Evolutionary conservation across 1,284 basidiomycete species (phyloP), one percentile per base, ranked within the genome.

Genomic region (Marasmius fiardii): DNA sequence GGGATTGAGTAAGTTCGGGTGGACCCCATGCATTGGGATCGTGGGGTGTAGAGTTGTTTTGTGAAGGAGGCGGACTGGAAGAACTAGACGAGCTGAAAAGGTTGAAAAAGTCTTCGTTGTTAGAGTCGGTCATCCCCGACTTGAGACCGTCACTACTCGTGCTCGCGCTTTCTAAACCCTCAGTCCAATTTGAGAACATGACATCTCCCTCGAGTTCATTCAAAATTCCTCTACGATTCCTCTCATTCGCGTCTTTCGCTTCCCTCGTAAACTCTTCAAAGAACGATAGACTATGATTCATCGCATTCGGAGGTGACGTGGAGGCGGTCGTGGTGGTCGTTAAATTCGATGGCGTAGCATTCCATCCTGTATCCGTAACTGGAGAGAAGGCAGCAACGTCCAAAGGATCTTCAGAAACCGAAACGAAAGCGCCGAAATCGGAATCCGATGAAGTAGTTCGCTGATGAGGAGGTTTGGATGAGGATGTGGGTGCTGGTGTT

Each of bases 121-220:
- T n/a, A n/a, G n/a, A n/a, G n/a, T n/a, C n/a, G n/a, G n/a, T n/a
- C n/a, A n/a, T n/a, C n/a, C n/a, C n/a, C n/a, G n/a, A n/a, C n/a
- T n/a, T n/a, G n/a, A n/a, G n/a, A n/a, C n/a, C n/a, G n/a, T n/a
- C n/a, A n/a, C n/a, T n/a, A n/a, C n/a, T n/a, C n/a, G n/a, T n/a
- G n/a, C n/a, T n/a, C n/a, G n/a, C n/a, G n/a, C n/a, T n/a, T n/a
- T n/a, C n/a, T n/a, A n/a, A n/a, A n/a, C 28, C 28, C 28, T 31
- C 39, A 41, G 11, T 20, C 39, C 11, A 45, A 16, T 23, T 28
- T 10, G 44, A 45, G 7, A 81, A 85, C 60, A 88, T 65, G 1
- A 86, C 86, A 65, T 89, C 85, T 50, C 86, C 82, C 65, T 88
- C 79, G 58, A 90, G 65, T 64, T 90, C 86, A 51, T 86, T 81